A percentile compares a stretch with the other conserved stretches of the same genome.
These are phyloP conservation scores for Exidia glandulosa DNA, from an alignment of 768 basidiomycete genomes.

Conservation along the genomic window DNA sequence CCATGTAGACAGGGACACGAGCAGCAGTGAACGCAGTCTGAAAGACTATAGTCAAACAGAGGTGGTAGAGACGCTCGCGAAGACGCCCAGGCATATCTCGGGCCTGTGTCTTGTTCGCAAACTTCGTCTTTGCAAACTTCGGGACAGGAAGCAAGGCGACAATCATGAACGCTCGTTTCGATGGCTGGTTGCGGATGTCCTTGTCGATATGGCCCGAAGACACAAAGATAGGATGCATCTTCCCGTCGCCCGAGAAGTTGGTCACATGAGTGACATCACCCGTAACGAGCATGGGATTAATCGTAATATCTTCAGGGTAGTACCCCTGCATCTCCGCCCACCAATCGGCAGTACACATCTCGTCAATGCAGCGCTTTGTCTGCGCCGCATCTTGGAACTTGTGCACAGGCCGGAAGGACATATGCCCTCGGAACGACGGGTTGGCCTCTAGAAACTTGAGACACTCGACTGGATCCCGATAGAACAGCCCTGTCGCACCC, in stretches of 20 bases:
- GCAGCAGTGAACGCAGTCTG: background rate
- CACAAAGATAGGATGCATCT: background rate
- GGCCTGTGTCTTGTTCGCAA: background rate
- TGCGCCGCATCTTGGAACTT: background rate
- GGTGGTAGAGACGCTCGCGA: background rate
- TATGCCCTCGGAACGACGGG: conserved; percentile 1
- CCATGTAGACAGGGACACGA: background rate
- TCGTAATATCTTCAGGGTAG: background rate
- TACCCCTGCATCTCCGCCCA: background rate
- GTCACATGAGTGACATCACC: background rate
- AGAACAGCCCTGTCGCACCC: background rate
- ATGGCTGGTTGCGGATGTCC: background rate
- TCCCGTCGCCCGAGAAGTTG: background rate
- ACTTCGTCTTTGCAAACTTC: background rate
- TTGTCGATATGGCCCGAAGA: background rate
- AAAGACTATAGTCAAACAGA: background rate
- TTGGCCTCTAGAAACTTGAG: conserved; percentile 1
- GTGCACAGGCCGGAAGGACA: background rate
- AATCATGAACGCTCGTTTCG: background rate
- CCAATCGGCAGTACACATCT: background rate
- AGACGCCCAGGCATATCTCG: background rate
- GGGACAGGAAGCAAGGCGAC: background rate
- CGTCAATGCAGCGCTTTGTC: background rate
- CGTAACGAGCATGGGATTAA: background rate
- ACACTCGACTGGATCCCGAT: conserved; percentile 5